Base-by-base conservation (phyloP, 2,329 filamentous ascomycete genomes). In the Mariannaea sp. region DNA sequence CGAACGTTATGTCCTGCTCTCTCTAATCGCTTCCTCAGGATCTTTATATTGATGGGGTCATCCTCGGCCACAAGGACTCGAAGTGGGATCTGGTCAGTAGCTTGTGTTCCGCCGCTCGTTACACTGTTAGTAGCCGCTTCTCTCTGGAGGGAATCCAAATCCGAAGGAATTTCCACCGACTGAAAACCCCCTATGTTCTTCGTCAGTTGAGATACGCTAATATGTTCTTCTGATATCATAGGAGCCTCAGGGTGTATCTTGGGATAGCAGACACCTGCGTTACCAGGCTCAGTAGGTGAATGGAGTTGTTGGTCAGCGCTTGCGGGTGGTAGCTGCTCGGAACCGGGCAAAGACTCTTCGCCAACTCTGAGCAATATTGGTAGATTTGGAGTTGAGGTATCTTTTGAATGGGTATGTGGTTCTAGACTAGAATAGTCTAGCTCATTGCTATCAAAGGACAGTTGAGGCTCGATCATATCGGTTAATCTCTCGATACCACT, bases 1-100 rank as follows among this genome's bases (percentile, higher is more conserved):
- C 81, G 75, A 0, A 94, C 87, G 1, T 80, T 72, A 59, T 96
- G 89, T 0, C 89, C 88, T 1, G 84, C 72, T 65, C 89, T 92
- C 66, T 94, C 88, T 3, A 96, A 71, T 10, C 92, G 78, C 65
- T 95, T 95, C 64, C 85, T 83, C 33, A 96, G 75, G 35, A 96
- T 89, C 54, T 85, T 88, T 71, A 89, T 89, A 62, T 96, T 96
- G 61, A 95, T 86, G 0, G 90, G 90, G 63, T 96, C 91, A 61
- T 96, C 92, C 66, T 96, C 92, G 0, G 92, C 92, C 29, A 96
- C 84, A 17, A 96, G 77, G 2, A 95, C 84, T 14, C 81, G 78
- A 59, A 91, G 75, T 30, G 47, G 50, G 8, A 33, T 54, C 10
- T 58, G 47, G 3, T 68, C 57, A 3, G 60, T 60, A 4, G 47